phyloP scores from a whole-genome alignment of 768 basidiomycete genomes.

The Termitomyces sp. region DNA sequence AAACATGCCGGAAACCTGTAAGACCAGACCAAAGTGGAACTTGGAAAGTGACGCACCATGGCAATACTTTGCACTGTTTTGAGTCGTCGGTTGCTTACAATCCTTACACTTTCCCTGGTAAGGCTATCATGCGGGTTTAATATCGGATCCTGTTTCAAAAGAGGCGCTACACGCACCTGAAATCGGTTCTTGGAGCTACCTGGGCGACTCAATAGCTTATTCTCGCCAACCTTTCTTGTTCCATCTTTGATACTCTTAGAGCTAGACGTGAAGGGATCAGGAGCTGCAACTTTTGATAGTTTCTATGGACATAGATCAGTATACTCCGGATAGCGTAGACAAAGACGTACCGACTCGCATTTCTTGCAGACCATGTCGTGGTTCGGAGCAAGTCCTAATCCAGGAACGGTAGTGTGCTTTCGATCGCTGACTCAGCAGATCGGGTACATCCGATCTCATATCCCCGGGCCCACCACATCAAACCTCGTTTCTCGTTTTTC shows the following conservation, averaged over 20 bases:
- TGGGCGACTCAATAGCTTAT: slow-evolving; percentile 71
- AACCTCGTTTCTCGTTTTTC: background rate
- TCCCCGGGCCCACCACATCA: slow-evolving; percentile 1
- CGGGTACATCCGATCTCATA: slow-evolving; percentile 18
- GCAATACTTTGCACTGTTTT: slow-evolving; percentile 87
- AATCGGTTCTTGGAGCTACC: slow-evolving; percentile 74
- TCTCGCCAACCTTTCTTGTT: slow-evolving; percentile 78
- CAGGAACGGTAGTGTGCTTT: background rate
- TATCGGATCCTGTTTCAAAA: slow-evolving; percentile 15
- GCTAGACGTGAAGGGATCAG: slow-evolving; percentile 79
- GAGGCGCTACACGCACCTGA: slow-evolving; percentile 45
- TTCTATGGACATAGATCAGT: slow-evolving; percentile 50
- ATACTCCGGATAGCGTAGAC: slow-evolving; percentile 8
- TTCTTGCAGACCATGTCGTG: slow-evolving; percentile 80
- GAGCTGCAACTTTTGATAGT: slow-evolving; percentile 87
- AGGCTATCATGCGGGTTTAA: slow-evolving; percentile 46
- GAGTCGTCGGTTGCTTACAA: slow-evolving; percentile 79
- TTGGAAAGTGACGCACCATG: slow-evolving; percentile 53
- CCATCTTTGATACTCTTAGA: slow-evolving; percentile 76
- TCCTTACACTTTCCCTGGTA: slow-evolving; percentile 87
- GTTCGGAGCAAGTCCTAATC: slow-evolving; percentile 13
- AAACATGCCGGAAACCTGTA: slow-evolving; percentile 8
- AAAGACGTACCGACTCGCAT: slow-evolving; percentile 63
- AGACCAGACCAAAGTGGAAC: background rate
- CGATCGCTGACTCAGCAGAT: slow-evolving; percentile 34